Evolutionary conservation across 192 early-diverging fungal genomes (phyloP).

Genomic region (Coemansia sp.): DNA sequence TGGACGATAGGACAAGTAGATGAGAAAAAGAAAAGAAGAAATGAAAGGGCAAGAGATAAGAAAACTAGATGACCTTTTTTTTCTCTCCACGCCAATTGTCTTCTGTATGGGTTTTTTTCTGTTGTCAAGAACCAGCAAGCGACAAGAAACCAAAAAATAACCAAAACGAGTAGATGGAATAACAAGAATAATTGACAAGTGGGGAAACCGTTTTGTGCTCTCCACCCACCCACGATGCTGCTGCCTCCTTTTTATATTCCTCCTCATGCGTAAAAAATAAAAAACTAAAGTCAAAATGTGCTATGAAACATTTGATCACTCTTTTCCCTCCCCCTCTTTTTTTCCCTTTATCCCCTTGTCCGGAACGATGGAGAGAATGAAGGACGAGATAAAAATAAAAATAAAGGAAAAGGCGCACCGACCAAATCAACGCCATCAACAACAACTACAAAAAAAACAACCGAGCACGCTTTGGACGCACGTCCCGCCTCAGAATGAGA

Average conservation of each 20-base stretch:
- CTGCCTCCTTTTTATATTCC: neutral
- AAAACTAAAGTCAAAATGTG: neutral
- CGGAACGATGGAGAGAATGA: neutral
- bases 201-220: too few relatives aligned
- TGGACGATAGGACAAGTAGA: neutral
- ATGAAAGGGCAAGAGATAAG: slow-evolving; percentile 4
- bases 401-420: neutral
- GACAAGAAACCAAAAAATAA: too few relatives aligned
- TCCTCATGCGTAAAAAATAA: neutral
- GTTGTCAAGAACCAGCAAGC: too few relatives aligned
- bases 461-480: too few relatives aligned
- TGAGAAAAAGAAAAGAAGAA: neutral
- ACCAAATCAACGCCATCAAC: neutral
- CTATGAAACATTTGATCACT: neutral
- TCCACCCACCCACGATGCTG: too few relatives aligned
- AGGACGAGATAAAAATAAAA: neutral
- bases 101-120: too few relatives aligned
- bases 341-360: slow-evolving; percentile 1
- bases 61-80: neutral
- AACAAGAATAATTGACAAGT: too few relatives aligned
- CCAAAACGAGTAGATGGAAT: too few relatives aligned
- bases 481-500: too few relatives aligned
- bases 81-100: too few relatives aligned
- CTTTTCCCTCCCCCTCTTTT: neutral
- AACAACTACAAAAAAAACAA: neutral